phyloP scores from a whole-genome alignment of 805 yeast genomes.

The Kodamaea jinghongensis region DNA sequence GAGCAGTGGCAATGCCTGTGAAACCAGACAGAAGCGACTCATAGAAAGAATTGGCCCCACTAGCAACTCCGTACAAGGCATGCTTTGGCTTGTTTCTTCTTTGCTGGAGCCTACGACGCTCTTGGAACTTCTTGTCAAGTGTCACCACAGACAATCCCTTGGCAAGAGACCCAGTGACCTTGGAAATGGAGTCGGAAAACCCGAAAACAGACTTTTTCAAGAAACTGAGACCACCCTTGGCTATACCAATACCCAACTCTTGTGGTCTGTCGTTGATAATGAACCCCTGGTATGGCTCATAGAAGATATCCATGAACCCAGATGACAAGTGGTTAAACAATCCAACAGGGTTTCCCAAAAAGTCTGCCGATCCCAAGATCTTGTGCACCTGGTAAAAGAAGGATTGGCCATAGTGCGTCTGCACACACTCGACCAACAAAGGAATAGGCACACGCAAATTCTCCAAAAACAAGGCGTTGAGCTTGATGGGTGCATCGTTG shows the following conservation, averaged over 20 bases:
- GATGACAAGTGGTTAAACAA: conserved; percentile 88
- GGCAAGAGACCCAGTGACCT: conserved; percentile 90
- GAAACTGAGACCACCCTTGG: conserved; percentile 94
- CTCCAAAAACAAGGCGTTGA: conserved; percentile 84
- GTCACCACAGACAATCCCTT: conserved; percentile 92
- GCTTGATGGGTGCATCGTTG: conserved; percentile 90
- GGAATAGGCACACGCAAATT: conserved; percentile 86
- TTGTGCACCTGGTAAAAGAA: conserved; percentile 89
- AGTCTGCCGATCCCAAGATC: conserved; percentile 93
- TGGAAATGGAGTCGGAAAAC: conserved; percentile 87
- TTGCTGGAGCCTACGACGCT: conserved; percentile 68
- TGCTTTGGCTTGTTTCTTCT: conserved; percentile 79
- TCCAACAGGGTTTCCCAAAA: conserved; percentile 96
- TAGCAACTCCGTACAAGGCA: conserved; percentile 78
- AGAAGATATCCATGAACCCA: conserved; percentile 94
- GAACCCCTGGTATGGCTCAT: conserved; percentile 96
- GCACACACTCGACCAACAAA: conserved; percentile 62
- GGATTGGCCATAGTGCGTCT: conserved; percentile 88
- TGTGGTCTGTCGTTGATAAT: conserved; percentile 93
- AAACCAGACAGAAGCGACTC: conserved; percentile 87
- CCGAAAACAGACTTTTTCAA: conserved; percentile 94
- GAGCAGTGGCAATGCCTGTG: conserved; percentile 86
- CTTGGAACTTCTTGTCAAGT: conserved; percentile 81
- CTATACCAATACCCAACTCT: conserved; percentile 91
- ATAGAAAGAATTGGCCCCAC: conserved; percentile 85